Evolutionary conservation across 2,329 filamentous ascomycete genomes (phyloP).

Genomic region (Colletotrichum costaricense): DNA sequence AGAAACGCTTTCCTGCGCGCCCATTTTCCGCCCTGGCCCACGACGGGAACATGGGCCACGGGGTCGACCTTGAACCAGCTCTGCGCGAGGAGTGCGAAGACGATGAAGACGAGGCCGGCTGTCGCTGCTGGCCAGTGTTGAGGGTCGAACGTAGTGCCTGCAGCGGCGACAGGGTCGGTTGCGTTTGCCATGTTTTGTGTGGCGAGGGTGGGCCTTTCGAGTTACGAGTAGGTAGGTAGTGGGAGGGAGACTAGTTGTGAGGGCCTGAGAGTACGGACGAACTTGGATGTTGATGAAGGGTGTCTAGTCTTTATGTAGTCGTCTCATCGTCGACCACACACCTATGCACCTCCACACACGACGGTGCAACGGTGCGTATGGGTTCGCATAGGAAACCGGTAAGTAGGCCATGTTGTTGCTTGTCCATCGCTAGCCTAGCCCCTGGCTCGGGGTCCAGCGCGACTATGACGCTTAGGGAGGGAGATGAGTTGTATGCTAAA

Average conservation of each 20-base stretch:
- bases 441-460: neutral
- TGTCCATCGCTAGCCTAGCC: neutral
- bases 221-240: too few species aligned
- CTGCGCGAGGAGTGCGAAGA: conserved; percentile 19
- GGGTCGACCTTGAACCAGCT: conserved; percentile 26
- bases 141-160: conserved; percentile 1
- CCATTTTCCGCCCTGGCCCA: conserved; percentile 16
- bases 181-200: conserved; percentile 15
- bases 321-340: neutral
- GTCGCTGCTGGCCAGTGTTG: conserved; percentile 17
- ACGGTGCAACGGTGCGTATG: neutral
- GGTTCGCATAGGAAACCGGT: neutral
- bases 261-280: neutral
- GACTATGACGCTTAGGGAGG: neutral
- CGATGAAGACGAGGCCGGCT: conserved; percentile 13
- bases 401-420: neutral
- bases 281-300: neutral
- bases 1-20: conserved; percentile 1
- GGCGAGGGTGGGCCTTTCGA: neutral
- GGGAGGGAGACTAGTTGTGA: neutral
- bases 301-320: neutral
- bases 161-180: neutral
- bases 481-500: neutral
- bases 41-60: conserved; percentile 10
- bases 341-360: neutral